phyloP scores from a whole-genome alignment of 306 rosid species.

The Gastrolobium villosum region DNA sequence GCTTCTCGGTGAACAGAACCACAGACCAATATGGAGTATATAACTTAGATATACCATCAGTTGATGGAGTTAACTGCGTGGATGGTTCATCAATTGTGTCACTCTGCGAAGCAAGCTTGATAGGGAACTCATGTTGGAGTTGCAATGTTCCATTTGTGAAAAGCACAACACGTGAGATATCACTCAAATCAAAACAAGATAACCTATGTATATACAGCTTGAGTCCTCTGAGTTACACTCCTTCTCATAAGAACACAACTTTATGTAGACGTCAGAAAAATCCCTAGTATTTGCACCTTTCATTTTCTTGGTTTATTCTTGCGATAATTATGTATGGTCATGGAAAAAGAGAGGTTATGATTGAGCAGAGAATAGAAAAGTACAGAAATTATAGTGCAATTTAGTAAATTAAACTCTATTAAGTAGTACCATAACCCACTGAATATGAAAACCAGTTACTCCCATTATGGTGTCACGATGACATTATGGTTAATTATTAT shows the following conservation, averaged over 20 bases:
- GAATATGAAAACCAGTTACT: not conserved
- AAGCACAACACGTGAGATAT: conserved; percentile 57
- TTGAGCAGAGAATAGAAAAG: not conserved
- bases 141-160: conserved; percentile 65
- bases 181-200: conserved; percentile 68
- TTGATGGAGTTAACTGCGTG: conserved; percentile 68
- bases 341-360: not conserved
- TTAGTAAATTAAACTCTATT: not conserved
- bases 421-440: not conserved
- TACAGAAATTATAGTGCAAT: not conserved
- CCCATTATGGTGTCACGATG: not conserved
- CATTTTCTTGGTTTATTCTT: not conserved
- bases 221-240: conserved; percentile 68
- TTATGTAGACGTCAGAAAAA: conserved; percentile 55
- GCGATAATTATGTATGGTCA: conserved; percentile 12
- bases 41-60: conserved; percentile 67
- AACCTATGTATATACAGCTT: conserved; percentile 73
- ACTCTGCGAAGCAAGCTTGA: conserved; percentile 66
- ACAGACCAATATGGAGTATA: conserved; percentile 68
- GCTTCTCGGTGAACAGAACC: conserved; percentile 66
- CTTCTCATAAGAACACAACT: conserved; percentile 58
- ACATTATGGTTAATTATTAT: not conserved
- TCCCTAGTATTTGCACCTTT: conserved; percentile 45
- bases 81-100: conserved; percentile 63
- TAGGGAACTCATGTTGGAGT: conserved; percentile 52